Conservation (phyloP, 768 basidiomycete genomes). For the Megacollybia marginata region DNA sequence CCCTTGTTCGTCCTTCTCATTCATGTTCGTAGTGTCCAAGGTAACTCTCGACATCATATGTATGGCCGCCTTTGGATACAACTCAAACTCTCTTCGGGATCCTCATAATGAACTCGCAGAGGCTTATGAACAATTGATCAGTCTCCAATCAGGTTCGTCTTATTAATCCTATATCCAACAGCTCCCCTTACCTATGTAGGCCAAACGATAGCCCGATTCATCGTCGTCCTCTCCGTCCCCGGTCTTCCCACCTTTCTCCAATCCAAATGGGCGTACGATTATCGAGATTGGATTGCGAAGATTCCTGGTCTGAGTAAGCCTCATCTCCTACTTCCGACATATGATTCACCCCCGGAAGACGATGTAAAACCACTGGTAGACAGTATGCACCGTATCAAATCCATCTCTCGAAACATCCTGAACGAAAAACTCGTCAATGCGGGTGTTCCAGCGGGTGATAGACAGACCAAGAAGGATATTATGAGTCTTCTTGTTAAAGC, state of each 20-base stretch:
- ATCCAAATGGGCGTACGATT: conserved; percentile 28
- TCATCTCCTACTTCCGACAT: background rate
- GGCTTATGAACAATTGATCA: conserved; percentile 36
- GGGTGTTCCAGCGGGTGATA: conserved; percentile 23
- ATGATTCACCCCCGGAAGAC: conserved; percentile 7
- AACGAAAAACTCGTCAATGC: conserved; percentile 32
- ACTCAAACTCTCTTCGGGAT: conserved; percentile 35
- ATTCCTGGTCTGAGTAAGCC: conserved; percentile 13
- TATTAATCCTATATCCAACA: too few species aligned
- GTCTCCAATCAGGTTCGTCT: conserved; percentile 27
- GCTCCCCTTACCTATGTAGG: too few species aligned
- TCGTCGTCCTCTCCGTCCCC: conserved; percentile 28
- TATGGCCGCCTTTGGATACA: conserved; percentile 41
- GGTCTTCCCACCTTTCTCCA: conserved; percentile 22
- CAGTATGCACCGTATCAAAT: conserved; percentile 34
- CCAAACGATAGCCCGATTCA: conserved; percentile 21
- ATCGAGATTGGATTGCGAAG: conserved; percentile 23
- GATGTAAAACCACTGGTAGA: conserved; percentile 22
- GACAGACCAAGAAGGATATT: conserved; percentile 38
- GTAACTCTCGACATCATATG: conserved; percentile 48
- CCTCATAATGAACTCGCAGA: conserved; percentile 39
- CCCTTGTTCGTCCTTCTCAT: too few species aligned
- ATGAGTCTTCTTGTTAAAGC: conserved; percentile 45
- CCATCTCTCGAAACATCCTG: conserved; percentile 32
- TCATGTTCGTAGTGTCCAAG: conserved; percentile 32